Evolutionary conservation across 768 basidiomycete species (phyloP).

Genomic region (Hebeloma cylindrosporum): DNA sequence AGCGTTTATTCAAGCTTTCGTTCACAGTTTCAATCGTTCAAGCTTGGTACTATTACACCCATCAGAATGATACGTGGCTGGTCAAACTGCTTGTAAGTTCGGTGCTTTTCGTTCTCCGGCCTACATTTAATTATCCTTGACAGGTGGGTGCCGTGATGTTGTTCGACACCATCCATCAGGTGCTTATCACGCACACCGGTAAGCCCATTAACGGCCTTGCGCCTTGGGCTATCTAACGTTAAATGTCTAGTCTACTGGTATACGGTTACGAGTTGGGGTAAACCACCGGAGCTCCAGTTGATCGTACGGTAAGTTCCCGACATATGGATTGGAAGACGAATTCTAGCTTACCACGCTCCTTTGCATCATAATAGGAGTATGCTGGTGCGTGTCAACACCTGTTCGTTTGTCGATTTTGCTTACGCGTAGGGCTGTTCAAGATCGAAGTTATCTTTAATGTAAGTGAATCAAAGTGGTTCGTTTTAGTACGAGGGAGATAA

Average conservation of each 20-base stretch:
- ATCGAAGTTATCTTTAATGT: constrained; percentile 29
- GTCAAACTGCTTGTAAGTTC: constrained; percentile 42
- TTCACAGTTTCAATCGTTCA: constrained; percentile 56
- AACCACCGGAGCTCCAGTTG: constrained; percentile 12
- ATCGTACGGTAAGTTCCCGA: constrained; percentile 22
- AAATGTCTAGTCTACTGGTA: constrained; percentile 24
- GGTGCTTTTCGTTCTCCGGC: neutral
- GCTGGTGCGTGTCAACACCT: constrained; percentile 24
- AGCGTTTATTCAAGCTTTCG: neutral
- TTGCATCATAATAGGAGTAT: constrained; percentile 22
- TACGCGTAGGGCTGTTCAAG: constrained; percentile 4
- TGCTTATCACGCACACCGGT: constrained; percentile 53
- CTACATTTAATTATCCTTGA: neutral
- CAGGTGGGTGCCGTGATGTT: constrained; percentile 52
- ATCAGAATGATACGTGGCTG: constrained; percentile 51
- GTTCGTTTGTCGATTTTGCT: neutral
- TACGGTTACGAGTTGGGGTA: constrained; percentile 24
- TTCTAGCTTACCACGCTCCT: neutral
- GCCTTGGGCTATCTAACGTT: neutral
- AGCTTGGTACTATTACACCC: constrained; percentile 53
- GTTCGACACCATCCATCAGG: constrained; percentile 55
- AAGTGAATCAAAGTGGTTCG: neutral
- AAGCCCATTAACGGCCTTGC: constrained; percentile 17
- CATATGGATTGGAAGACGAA: neutral
- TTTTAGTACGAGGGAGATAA: no score